Evolutionary conservation across 2,329 filamentous ascomycete genomes (phyloP).

Genomic region (Purpureocillium lavendulum): DNA sequence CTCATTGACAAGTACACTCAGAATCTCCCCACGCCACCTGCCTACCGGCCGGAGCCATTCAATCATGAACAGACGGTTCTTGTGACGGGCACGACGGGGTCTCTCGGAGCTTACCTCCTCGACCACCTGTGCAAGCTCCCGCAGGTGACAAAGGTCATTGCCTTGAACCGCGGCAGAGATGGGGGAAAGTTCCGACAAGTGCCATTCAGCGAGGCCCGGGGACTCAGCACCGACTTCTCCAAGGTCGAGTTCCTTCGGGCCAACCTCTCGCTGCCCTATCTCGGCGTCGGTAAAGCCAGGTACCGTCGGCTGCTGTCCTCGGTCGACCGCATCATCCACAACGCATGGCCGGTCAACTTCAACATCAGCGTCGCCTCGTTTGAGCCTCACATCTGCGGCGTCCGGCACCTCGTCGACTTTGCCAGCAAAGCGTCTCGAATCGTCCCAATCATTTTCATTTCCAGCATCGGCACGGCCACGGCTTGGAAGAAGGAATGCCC

Average conservation of each 20-base stretch:
- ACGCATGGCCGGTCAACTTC: constrained; percentile 42
- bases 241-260: constrained; percentile 39
- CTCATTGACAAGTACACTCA: constrained; percentile 19
- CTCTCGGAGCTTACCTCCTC: constrained; percentile 69
- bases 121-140: constrained; percentile 19
- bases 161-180: constrained; percentile 21
- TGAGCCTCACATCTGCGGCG: constrained; percentile 38
- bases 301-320: constrained; percentile 27
- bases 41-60: constrained; percentile 13
- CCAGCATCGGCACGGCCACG: constrained; percentile 28
- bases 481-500: constrained; percentile 19
- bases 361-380: constrained; percentile 41
- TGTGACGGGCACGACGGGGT: constrained; percentile 81
- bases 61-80: constrained; percentile 51
- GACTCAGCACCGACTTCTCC: constrained; percentile 24
- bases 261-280: constrained; percentile 34
- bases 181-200: constrained; percentile 29
- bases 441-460: constrained; percentile 33
- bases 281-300: constrained; percentile 35
- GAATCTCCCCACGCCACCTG: constrained; percentile 11
- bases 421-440: constrained; percentile 18
- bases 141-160: constrained; percentile 14
- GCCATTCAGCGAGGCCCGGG: constrained; percentile 24
- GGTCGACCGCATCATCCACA: constrained; percentile 41
- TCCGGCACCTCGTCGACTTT: constrained; percentile 40